Conservation (phyloP, 345 rosid genomes). For the Hibiscus tridactylites region DNA sequence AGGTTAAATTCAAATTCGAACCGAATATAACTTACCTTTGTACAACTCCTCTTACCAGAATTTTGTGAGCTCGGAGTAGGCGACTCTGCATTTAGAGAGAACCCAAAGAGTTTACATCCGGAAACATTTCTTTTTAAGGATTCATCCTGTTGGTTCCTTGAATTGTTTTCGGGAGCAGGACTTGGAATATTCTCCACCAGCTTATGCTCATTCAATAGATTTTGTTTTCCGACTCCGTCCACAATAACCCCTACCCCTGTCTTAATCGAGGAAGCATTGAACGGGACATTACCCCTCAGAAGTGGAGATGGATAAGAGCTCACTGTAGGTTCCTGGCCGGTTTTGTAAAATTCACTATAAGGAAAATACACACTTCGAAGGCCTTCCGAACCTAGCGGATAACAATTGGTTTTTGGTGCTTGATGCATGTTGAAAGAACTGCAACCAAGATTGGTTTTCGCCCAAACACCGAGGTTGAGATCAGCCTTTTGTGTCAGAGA, state of each 20-base stretch:
- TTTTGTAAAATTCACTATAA: constrained; percentile 25
- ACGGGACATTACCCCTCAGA: constrained; percentile 30
- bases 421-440: constrained; percentile 38
- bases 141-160: constrained; percentile 30
- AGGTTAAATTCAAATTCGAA: constrained; percentile 1
- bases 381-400: constrained; percentile 46
- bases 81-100: constrained; percentile 52
- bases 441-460: constrained; percentile 35
- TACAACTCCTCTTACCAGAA: constrained; percentile 84
- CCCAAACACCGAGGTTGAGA: constrained; percentile 48
- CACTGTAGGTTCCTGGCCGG: constrained; percentile 28
- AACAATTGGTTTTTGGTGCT: constrained; percentile 38
- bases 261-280: constrained; percentile 25
- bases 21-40: constrained; percentile 51
- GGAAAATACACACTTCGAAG: constrained; percentile 38
- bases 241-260: constrained; percentile 14
- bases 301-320: constrained; percentile 24
- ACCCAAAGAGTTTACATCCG: constrained; percentile 83
- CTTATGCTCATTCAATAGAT: constrained; percentile 28
- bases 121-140: constrained; percentile 30
- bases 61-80: constrained; percentile 39
- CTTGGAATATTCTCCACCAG: constrained; percentile 27
- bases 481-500: constrained; percentile 47
- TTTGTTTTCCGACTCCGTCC: constrained; percentile 34
- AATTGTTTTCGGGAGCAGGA: constrained; percentile 27